Percentiles rank a stretch among this genome's conserved stretches.
Evolutionary conservation across 1,284 basidiomycete genomes (phyloP).

Genomic region (Cutaneotrichosporon curvatum): DNA sequence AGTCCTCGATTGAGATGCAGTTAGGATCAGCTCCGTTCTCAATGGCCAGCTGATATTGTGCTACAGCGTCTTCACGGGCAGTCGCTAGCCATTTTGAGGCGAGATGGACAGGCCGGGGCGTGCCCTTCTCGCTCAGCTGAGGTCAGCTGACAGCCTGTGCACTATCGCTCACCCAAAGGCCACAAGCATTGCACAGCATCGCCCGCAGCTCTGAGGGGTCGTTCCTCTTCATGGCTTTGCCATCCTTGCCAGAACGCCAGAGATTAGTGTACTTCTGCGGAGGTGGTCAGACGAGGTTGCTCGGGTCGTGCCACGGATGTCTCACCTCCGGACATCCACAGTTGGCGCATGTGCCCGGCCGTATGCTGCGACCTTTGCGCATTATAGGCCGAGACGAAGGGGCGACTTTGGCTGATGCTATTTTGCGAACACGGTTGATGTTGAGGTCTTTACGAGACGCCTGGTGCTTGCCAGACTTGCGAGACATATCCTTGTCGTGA

Average conservation of each 20-base stretch:
- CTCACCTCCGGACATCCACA: slow-evolving; percentile 3
- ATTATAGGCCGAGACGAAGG: too few species aligned
- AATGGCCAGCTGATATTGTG: background rate
- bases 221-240: background rate
- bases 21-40: background rate
- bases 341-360: slow-evolving; percentile 4
- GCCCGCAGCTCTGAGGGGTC: background rate
- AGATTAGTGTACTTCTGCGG: slow-evolving; percentile 13
- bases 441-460: too few species aligned
- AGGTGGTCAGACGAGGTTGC: background rate
- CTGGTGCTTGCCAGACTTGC: too few species aligned
- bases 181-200: slow-evolving; percentile 18
- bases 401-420: too few species aligned
- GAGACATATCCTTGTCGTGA: background rate
- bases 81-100: slow-evolving; percentile 1
- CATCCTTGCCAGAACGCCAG: slow-evolving; percentile 10
- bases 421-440: too few species aligned
- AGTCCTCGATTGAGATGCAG: background rate
- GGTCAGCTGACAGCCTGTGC: background rate
- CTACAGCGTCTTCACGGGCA: background rate
- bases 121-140: slow-evolving; percentile 4
- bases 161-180: slow-evolving; percentile 13
- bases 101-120: slow-evolving; percentile 1
- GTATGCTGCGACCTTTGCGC: slow-evolving; percentile 2
- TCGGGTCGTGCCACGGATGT: background rate